A percentile compares a stretch with the other conserved stretches of the same genome.
Evolutionary conservation across 1,284 basidiomycete species (phyloP).

Genomic region (Clitocybe nebularis): DNA sequence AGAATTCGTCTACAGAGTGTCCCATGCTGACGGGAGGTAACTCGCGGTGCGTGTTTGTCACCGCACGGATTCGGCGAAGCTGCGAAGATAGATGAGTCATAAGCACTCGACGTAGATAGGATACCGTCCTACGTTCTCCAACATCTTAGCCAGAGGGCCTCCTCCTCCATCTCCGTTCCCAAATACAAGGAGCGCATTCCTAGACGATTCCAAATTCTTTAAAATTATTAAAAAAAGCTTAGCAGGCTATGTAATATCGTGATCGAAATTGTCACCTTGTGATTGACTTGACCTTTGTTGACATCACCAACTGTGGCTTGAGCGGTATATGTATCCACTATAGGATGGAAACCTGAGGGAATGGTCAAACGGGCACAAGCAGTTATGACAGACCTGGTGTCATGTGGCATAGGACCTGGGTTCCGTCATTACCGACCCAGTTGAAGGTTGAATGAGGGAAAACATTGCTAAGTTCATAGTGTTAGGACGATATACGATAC

Average conservation of each 20-base stretch:
- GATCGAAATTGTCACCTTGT: conserved; percentile 56
- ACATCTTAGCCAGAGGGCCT: conserved; percentile 78
- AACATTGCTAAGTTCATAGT: conserved; percentile 53
- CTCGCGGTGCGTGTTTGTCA: conserved; percentile 74
- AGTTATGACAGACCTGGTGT: conserved; percentile 70
- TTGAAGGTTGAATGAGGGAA: conserved; percentile 98
- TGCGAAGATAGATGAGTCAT: conserved; percentile 27
- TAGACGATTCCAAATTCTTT: conserved; percentile 83
- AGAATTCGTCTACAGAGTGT: conserved; percentile 84
- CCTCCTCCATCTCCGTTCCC: conserved; percentile 95
- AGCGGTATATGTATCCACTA: conserved; percentile 78
- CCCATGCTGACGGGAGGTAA: conserved; percentile 86
- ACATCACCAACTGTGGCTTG: conserved; percentile 86
- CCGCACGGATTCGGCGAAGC: conserved; percentile 86
- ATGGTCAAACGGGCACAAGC: background rate
- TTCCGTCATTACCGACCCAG: conserved; percentile 95
- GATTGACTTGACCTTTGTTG: conserved; percentile 76
- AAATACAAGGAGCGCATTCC: conserved; percentile 80
- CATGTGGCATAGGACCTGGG: conserved; percentile 91
- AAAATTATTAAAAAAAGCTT: conserved; percentile 13
- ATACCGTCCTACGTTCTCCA: conserved; percentile 67
- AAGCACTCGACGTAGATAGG: background rate
- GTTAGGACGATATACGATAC: background rate
- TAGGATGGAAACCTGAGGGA: background rate
- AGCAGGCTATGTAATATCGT: background rate